phyloP scores from a whole-genome alignment of 306 rosid genomes.

The Ceratonia siliqua region DNA sequence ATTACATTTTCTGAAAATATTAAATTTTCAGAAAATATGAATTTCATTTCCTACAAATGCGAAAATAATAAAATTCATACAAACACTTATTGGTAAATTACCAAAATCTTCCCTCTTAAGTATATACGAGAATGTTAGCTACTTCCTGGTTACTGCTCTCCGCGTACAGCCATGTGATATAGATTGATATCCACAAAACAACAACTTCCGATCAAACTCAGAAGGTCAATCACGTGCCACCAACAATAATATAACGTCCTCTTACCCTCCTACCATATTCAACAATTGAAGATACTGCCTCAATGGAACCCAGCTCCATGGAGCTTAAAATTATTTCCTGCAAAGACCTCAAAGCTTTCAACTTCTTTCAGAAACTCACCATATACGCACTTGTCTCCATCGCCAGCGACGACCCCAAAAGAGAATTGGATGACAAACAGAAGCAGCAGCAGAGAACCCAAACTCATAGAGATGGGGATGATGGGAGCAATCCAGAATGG shows the following conservation, averaged over 20 bases:
- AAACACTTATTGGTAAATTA: no score
- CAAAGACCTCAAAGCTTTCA: slow-evolving; percentile 45
- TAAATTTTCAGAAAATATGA: no score
- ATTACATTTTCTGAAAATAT: no score
- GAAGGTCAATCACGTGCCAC: background rate
- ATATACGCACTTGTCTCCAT: slow-evolving; percentile 45
- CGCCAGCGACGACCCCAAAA: slow-evolving; percentile 32
- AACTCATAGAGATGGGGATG: slow-evolving; percentile 19
- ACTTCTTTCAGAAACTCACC: slow-evolving; percentile 72
- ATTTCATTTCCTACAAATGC: no score
- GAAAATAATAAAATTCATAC: no score
- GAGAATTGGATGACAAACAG: slow-evolving; percentile 7
- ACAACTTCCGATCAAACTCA: slow-evolving; percentile 13
- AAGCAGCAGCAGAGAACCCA: slow-evolving; percentile 42
- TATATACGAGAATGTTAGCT: no score
- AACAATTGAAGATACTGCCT: background rate
- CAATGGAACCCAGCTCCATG: slow-evolving; percentile 33
- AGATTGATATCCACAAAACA: background rate
- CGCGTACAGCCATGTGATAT: background rate
- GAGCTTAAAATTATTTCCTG: slow-evolving; percentile 55
- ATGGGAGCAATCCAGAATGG: slow-evolving; percentile 49
- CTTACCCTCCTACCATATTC: background rate
- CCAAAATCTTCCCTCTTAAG: no score
- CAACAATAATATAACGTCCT: background rate
- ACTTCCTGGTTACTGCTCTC: no score